Base-by-base conservation (phyloP, 2,329 filamentous ascomycete species). In the Trichoderma koningiopsis region DNA sequence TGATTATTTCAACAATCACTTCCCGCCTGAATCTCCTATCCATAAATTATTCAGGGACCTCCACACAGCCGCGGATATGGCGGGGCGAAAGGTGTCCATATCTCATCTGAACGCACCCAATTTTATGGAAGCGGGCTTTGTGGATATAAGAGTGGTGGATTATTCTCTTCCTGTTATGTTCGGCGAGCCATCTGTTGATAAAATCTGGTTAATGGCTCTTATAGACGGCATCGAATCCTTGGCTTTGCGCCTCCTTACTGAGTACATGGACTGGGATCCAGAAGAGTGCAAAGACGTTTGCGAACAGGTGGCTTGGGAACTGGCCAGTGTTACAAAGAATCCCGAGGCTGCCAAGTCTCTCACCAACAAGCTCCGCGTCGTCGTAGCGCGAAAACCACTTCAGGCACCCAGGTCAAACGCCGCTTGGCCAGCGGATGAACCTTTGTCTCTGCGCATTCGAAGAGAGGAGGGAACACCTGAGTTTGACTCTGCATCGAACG, bases 181-280 rank as follows among this genome's bases (percentile, higher is more conserved):
- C 49, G 81, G 83, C 63, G 81, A 83, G 49, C 77, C 77, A 61
- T 81, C 80, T 8, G 83, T 83, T 3, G 84, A 85, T 52, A 86
- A 85, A 71, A 82, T 87, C 60, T 87, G 85, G 85, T 78, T 87
- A 37, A 82, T 87, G 29, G 80, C 82, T 2, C 81, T 84, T 69
- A 77, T 87, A 37, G 85, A 87, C 68, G 81, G 82, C 3, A 74
- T 87, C 35, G 86, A 88, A 74, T 81, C 85, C 13, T 75, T 78
- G 37, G 82, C 79, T 52, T 74, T 88, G 71, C 81, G 87, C 40
- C 79, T 84, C 13, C 79, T 88, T 68, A 88, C 85, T 1, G 83
- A 81, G 71, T 79, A 86, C 59, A 82, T 86, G 78, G 83, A 79
- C 8, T 88, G 86, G 85, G 81, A 84, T 27, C 77, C 83, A 0